Conservation (phyloP, 257 asterid genomes). For the Nicotiana benthamiana region DNA sequence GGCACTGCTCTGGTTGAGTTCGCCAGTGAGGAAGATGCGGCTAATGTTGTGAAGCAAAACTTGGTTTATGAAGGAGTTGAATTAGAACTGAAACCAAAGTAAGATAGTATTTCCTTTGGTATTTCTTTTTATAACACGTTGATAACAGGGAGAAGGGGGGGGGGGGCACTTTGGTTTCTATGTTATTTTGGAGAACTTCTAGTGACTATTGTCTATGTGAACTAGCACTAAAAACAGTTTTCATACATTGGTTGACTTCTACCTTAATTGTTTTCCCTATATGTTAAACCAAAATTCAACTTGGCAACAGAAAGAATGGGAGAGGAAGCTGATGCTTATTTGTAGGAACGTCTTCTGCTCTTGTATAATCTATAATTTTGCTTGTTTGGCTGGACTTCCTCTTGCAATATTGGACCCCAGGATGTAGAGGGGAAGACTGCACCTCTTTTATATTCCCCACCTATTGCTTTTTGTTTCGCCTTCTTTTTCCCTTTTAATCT, state of each 20-base stretch:
- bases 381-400: background rate
- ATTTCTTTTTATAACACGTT: background rate
- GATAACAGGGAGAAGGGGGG: background rate
- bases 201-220: background rate
- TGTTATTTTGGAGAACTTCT: background rate
- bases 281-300: background rate
- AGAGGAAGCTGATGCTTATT: background rate
- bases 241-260: background rate
- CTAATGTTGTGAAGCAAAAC: constrained; percentile 53
- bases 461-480: background rate
- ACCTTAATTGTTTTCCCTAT: background rate
- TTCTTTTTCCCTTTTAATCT: background rate
- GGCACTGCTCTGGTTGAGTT: constrained; percentile 92
- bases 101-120: constrained; percentile 9
- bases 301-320: background rate
- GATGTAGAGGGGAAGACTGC: background rate
- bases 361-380: background rate
- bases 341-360: background rate
- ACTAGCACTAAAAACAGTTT: background rate
- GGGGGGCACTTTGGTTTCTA: background rate
- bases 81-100: constrained; percentile 79
- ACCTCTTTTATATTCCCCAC: background rate
- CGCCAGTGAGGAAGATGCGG: constrained; percentile 77
- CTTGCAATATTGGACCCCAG: background rate
- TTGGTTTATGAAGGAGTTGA: constrained; percentile 66